Base-by-base conservation (phyloP, 805 yeast genomes). In the Jamesozyma spencerorum region DNA sequence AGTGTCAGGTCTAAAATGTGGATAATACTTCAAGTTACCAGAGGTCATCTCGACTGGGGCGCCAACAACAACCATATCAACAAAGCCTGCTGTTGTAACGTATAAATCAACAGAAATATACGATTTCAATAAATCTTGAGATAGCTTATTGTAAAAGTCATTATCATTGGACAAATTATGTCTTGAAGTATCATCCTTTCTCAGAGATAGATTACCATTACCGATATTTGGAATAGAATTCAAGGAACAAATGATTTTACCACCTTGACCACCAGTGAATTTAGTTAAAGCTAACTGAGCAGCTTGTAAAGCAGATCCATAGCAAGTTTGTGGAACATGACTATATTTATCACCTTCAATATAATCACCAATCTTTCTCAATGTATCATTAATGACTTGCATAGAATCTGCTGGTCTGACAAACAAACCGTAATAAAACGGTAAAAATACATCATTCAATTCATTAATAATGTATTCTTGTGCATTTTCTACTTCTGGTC, bases 71-170 rank as follows among this genome's bases (percentile, higher is more conserved):
- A 85, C 75, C 48, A 90, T 58, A 51, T 86, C 96, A 15, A 83
- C 77, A 18, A 79, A 69, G 1, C 76, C 69, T 13, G 71, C 66
- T 4, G 86, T 70, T 3, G 85, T 75, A 6, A 81, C 79, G 51
- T 83, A 80, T 36, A 90, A 65, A 55, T 88, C 95, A 22, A 87
- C 53, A 0, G 94, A 94, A 43, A 85, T 75, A 40, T 79, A 80
- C 7, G 68, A 61, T 12, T 66, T 65, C 7, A 78, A 63, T 41
- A 74, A 75, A 32, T 75, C 77, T 39, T 70, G 69, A 1, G 81
- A 77, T 34, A 86, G 59, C 12, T 73, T 69, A 38, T 66, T 68
- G 56, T 83, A 87, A 55, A 69, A 84, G 14, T 70, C 76, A 47
- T 72, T 74, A 36, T 76, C 78, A 5, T 86, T 72, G 18, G 72